phyloP scores from a whole-genome alignment of 176 grass and related monocot species.

The Aegilops bicornis region DNA sequence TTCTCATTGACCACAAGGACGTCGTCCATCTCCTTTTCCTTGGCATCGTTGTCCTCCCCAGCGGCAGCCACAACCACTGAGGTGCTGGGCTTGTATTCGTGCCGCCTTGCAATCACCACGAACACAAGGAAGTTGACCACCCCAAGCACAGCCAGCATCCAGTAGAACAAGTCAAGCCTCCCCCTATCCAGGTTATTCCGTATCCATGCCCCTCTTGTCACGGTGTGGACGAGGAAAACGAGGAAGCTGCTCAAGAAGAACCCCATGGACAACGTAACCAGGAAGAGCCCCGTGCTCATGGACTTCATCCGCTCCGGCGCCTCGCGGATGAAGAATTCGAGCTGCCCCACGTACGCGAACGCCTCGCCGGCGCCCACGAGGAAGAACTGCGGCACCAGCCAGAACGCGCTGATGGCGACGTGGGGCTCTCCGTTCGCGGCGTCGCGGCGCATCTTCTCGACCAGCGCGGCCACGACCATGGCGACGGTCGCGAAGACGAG shows the following conservation, averaged over 20 bases:
- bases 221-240: slow-evolving; percentile 41
- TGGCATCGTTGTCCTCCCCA: neutral
- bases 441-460: slow-evolving; percentile 57
- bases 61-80: slow-evolving; percentile 13
- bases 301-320: slow-evolving; percentile 71
- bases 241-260: slow-evolving; percentile 77
- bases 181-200: slow-evolving; percentile 51
- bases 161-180: slow-evolving; percentile 68
- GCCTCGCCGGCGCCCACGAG: slow-evolving; percentile 69
- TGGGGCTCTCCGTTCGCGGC: neutral
- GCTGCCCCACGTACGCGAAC: slow-evolving; percentile 76
- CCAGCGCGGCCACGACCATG: slow-evolving; percentile 54
- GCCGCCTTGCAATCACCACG: slow-evolving; percentile 41
- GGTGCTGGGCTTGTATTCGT: slow-evolving; percentile 53
- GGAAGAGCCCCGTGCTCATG: slow-evolving; percentile 65
- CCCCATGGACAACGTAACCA: slow-evolving; percentile 60
- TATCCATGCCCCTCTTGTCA: slow-evolving; percentile 48
- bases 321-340: slow-evolving; percentile 79
- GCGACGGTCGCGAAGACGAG: slow-evolving; percentile 46
- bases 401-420: slow-evolving; percentile 43
- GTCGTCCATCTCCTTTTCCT: slow-evolving; percentile 39
- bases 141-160: slow-evolving; percentile 64
- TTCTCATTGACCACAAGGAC: slow-evolving; percentile 43
- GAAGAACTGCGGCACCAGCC: slow-evolving; percentile 80
- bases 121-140: slow-evolving; percentile 55